Evolutionary conservation across 164 flowering plant species (phyloP).

Genomic region (Magnolia changhungtana): DNA sequence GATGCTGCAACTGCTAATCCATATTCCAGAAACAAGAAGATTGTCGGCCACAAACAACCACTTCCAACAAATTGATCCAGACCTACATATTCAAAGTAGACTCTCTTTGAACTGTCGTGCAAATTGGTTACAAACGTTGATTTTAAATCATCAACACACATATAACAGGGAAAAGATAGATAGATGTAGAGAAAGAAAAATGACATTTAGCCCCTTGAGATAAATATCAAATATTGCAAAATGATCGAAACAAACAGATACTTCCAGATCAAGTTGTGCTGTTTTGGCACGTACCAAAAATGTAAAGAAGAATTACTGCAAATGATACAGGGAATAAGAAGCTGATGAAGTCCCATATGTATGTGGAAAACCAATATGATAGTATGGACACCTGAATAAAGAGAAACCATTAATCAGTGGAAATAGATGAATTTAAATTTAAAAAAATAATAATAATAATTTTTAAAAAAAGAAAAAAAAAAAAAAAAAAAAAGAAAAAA

Average conservation of each 20-base stretch:
- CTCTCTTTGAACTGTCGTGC: background rate
- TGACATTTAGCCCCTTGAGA: too few relatives aligned
- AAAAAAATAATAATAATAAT: background rate
- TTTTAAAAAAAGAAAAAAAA: background rate
- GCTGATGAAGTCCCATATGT: slow-evolving; percentile 90
- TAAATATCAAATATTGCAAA: slow-evolving; percentile 1
- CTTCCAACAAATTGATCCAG: slow-evolving; percentile 86
- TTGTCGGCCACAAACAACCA: slow-evolving; percentile 54
- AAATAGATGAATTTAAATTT: background rate
- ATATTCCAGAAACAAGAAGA: slow-evolving; percentile 72
- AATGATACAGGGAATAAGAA: slow-evolving; percentile 77
- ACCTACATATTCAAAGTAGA: slow-evolving; percentile 38
- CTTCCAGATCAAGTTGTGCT: background rate
- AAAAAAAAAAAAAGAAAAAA: background rate
- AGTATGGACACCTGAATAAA: slow-evolving; percentile 68
- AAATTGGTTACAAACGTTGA: background rate
- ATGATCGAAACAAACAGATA: background rate
- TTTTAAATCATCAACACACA: too few relatives aligned
- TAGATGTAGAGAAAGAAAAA: too few relatives aligned
- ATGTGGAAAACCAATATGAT: slow-evolving; percentile 92
- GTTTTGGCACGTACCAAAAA: slow-evolving; percentile 62
- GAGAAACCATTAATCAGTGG: background rate
- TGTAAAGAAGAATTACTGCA: slow-evolving; percentile 70
- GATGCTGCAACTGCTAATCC: slow-evolving; percentile 89
- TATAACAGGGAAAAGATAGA: too few relatives aligned